Base-by-base conservation (phyloP, 176 grass and related monocot species). In the Eragrostis curvula region DNA sequence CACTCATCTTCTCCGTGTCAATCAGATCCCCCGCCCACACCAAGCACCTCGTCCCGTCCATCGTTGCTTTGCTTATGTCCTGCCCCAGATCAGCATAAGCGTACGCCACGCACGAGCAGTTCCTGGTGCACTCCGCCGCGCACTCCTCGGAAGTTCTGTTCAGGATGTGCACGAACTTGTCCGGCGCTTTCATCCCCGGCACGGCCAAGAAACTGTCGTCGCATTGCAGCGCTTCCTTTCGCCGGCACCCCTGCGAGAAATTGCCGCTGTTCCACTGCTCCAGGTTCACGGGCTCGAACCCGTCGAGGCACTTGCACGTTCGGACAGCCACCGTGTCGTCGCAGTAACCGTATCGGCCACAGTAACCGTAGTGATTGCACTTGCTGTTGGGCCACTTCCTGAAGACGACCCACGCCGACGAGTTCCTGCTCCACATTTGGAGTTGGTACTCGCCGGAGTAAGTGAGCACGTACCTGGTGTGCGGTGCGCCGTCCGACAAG, bases 41-140 rank as follows among this genome's bases (percentile, higher is more conserved):
- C 13, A 91, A 41, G 69, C 89, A 91, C 9, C 77, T 80, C 65
- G 65, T 68, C 32, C 2, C 0, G 32, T 80, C 77, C 1, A 5
- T 20, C 12, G 15, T 68, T 0, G 32, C 27, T 29, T 9, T 40
- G 49, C 81, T 74, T 47, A 7, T 56, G 48, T 5, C 55, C 64
- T 74, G 43, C 85, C 5, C 69, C 32, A 80, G n/a, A 0, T 56
- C 56, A 14, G 78, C 78, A 1, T 80, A 69, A 5, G 89, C 56
- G n/a, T 91, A 91, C 53, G 85, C 89, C 47, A 77, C 42, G 32
- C 89, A 85, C 2, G 89, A 91, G 49, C 89, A 91, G 76, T 91
- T 74, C 0, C 23, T 28, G 25, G 36, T 23, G 78, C 85, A 91
- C 70, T 79, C 52, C 36, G 56, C 82, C 6, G 29, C 79, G 45